Evolutionary conservation across 2,329 filamentous ascomycete genomes (phyloP).

Genomic region (Hypoxylon sp.): DNA sequence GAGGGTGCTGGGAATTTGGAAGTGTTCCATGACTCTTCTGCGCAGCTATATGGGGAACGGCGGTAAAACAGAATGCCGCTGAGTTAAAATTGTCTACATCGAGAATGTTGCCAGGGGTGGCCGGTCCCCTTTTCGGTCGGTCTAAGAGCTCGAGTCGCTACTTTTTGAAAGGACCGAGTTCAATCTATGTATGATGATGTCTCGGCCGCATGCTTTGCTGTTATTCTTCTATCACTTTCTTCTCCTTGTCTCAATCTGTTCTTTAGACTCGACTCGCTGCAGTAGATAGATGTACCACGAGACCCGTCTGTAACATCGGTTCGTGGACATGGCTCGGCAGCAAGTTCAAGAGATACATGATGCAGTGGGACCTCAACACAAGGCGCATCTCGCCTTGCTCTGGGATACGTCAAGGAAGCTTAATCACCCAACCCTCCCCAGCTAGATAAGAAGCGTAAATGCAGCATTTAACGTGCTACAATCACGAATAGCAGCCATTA

Average conservation of each 20-base stretch:
- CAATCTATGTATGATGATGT: slow-evolving; percentile 44
- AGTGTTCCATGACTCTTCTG: slow-evolving; percentile 40
- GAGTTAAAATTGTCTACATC: slow-evolving; percentile 39
- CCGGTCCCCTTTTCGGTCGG: slow-evolving; percentile 42
- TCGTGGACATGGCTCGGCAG: slow-evolving; percentile 42
- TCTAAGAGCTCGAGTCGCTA: slow-evolving; percentile 35
- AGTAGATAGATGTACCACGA: slow-evolving; percentile 38
- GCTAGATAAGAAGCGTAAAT: slow-evolving; percentile 22
- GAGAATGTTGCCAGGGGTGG: slow-evolving; percentile 43
- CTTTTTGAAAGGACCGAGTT: slow-evolving; percentile 47
- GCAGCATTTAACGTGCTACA: slow-evolving; percentile 20
- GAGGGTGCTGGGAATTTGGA: slow-evolving; percentile 36
- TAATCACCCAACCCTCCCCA: slow-evolving; percentile 31
- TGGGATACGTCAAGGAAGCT: slow-evolving; percentile 37
- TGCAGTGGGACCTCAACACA: slow-evolving; percentile 44
- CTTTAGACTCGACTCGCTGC: slow-evolving; percentile 28
- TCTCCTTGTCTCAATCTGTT: slow-evolving; percentile 5
- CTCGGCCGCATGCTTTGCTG: slow-evolving; percentile 44
- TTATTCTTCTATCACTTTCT: slow-evolving; percentile 12
- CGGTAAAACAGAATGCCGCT: slow-evolving; percentile 45
- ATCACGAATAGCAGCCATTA: slow-evolving; percentile 15
- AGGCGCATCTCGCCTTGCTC: slow-evolving; percentile 40
- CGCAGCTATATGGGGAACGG: slow-evolving; percentile 41
- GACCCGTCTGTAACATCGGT: slow-evolving; percentile 37
- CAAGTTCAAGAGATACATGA: slow-evolving; percentile 36